A percentile compares a stretch with the other conserved stretches of the same genome.
Evolutionary conservation across 2,329 filamentous ascomycete genomes (phyloP).

Genomic region (Monascus ruber): DNA sequence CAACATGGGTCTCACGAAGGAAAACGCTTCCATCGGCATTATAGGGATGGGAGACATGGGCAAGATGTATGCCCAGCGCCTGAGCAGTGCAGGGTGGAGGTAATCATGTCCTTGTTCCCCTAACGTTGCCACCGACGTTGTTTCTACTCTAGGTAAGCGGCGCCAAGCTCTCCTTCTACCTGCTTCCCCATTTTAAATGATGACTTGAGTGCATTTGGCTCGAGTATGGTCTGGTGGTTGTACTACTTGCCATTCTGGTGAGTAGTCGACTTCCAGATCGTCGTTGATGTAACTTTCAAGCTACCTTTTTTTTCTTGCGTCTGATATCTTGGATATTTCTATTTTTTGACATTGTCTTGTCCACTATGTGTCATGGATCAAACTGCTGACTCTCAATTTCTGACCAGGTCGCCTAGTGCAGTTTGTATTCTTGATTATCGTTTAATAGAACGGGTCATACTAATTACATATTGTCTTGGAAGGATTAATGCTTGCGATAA

Average conservation of each 20-base stretch:
- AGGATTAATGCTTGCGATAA: conserved; percentile 93
- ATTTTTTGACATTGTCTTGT: too few species aligned
- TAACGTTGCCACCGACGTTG: conserved; percentile 14
- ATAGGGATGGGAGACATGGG: conserved; percentile 99
- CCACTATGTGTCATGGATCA: too few species aligned
- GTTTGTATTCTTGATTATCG: too few species aligned
- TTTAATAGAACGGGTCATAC: conserved; percentile 4
- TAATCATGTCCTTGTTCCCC: conserved; percentile 40
- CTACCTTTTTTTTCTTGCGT: conserved; percentile 87
- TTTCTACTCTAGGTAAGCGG: conserved; percentile 24
- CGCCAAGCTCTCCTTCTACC: conserved; percentile 3
- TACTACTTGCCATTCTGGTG: conserved; percentile 65
- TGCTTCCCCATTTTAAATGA: conserved; percentile 47
- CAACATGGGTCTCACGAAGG: conserved; percentile 38
- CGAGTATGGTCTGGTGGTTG: conserved; percentile 67
- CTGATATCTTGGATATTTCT: conserved; percentile 46
- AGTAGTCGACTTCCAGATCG: conserved; percentile 47
- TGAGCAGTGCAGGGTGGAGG: conserved; percentile 94
- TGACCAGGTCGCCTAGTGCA: conserved; percentile 6
- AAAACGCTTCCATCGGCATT: conserved; percentile 71
- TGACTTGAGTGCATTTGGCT: conserved; percentile 99
- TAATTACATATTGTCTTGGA: conserved; percentile 20
- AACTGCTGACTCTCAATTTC: conserved; percentile 11
- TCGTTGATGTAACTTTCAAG: conserved; percentile 99
- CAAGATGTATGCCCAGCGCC: conserved; percentile 86